These are phyloP conservation scores for Ascomycota sp. DNA, from an alignment of 2,329 filamentous ascomycete species.

Conservation along the genomic window DNA sequence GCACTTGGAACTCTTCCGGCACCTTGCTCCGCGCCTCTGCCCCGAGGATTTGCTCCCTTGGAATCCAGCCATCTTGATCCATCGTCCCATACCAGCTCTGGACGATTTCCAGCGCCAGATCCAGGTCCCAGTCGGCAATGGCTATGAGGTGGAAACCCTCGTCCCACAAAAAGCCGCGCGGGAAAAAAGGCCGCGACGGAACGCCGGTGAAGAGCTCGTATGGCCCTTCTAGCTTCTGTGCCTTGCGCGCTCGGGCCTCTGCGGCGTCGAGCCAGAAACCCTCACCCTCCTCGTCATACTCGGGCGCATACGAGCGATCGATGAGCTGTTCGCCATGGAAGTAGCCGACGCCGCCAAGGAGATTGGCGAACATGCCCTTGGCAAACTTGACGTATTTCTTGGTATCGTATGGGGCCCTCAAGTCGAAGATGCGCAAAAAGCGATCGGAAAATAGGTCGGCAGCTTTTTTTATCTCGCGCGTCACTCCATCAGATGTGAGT, in stretches of 20 bases:
- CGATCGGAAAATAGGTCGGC: conserved; percentile 52
- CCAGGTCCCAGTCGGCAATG: conserved; percentile 83
- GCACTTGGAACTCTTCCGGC: conserved; percentile 75
- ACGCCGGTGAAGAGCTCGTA: conserved; percentile 81
- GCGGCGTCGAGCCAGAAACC: conserved; percentile 89
- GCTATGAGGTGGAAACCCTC: conserved; percentile 91
- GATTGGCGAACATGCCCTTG: conserved; percentile 81
- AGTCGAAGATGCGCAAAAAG: conserved; percentile 45
- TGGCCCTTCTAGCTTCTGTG: conserved; percentile 56
- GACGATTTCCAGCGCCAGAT: conserved; percentile 70
- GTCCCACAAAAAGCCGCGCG: conserved; percentile 91
- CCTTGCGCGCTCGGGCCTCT: conserved; percentile 48
- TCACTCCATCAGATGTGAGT: conserved; percentile 41
- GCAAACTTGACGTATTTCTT: conserved; percentile 61
- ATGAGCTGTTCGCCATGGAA: conserved; percentile 80
- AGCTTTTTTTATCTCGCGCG: conserved; percentile 43
- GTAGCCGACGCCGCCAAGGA: conserved; percentile 85
- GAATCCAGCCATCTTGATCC: conserved; percentile 96
- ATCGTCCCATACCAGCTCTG: conserved; percentile 93
- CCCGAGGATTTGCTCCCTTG: conserved; percentile 85
- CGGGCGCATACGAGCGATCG: conserved; percentile 75
- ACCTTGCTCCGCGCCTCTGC: conserved; percentile 87
- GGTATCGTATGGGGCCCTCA: conserved; percentile 55
- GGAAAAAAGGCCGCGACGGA: conserved; percentile 89
- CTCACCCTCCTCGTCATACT: conserved; percentile 89